phyloP scores from a whole-genome alignment of 75 land plant species.

The Ceratopteris richardii region DNA sequence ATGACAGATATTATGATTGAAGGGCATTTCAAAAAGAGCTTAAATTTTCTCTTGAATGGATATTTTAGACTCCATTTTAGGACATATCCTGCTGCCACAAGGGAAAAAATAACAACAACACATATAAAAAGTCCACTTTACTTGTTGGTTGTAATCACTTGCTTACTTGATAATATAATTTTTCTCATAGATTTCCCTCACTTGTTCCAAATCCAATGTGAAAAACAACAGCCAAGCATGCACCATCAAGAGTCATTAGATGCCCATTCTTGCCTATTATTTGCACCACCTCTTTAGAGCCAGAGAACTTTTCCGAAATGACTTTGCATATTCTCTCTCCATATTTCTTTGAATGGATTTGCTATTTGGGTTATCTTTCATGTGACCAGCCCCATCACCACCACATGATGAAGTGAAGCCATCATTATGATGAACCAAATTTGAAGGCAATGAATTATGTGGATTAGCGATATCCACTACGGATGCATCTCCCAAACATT shows the following conservation, averaged over 20 bases:
- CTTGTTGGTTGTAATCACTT: conserved; percentile 98
- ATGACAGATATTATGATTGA: conserved; percentile 95
- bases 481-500: too few relatives aligned
- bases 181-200: conserved; percentile 98
- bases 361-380: too few relatives aligned
- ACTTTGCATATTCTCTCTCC: conserved; percentile 74
- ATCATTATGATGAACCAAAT: too few relatives aligned
- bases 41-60: conserved; percentile 94
- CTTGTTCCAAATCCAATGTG: conserved; percentile 97
- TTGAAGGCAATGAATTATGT: too few relatives aligned
- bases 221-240: conserved; percentile 84
- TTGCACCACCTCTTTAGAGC: conserved; percentile 89
- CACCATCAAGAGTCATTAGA: conserved; percentile 91
- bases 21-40: conserved; percentile 91
- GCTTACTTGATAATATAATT: conserved; percentile 90
- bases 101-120: conserved; percentile 83
- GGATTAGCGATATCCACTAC: too few relatives aligned
- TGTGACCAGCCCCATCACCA: too few relatives aligned
- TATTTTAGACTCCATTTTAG: conserved; percentile 88
- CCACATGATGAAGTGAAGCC: too few relatives aligned
- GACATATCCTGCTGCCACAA: conserved; percentile 97
- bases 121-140: conserved; percentile 94
- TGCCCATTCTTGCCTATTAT: conserved; percentile 30
- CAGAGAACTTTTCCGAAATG: conserved; percentile 81
- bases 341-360: too few relatives aligned